These are phyloP conservation scores for Cytospora mali DNA, from an alignment of 2,329 filamentous ascomycete genomes.

Conservation along the genomic window DNA sequence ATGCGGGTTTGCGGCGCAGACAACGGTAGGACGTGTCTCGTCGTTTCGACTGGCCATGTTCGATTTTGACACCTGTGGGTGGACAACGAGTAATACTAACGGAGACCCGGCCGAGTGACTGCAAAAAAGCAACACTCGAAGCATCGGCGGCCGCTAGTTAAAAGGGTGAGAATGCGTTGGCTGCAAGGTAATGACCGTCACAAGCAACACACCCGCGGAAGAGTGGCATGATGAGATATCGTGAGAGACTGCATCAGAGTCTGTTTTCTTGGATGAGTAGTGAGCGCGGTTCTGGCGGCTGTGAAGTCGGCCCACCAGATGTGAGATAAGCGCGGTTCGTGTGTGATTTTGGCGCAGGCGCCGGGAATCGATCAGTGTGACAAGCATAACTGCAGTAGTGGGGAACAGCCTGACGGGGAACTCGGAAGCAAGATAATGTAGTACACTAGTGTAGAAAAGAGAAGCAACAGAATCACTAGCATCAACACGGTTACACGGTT, in stretches of 20 bases:
- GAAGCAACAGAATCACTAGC: neutral
- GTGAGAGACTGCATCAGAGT: neutral
- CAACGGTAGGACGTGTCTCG: neutral
- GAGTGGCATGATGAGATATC: neutral
- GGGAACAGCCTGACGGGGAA: neutral
- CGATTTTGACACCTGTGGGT: neutral
- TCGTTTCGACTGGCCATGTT: neutral
- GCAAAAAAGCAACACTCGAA: neutral
- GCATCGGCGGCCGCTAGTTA: neutral
- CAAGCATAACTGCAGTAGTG: neutral
- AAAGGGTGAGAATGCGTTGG: neutral
- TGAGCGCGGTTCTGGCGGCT: too few relatives aligned
- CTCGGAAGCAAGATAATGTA: neutral
- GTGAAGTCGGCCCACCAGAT: neutral
- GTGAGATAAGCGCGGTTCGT: slow-evolving; percentile 5
- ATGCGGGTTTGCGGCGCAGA: neutral
- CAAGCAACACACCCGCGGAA: neutral
- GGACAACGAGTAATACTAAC: neutral
- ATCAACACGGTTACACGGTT: neutral
- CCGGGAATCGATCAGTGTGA: neutral
- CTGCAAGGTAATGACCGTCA: neutral
- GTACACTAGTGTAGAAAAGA: too few relatives aligned
- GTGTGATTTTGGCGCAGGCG: neutral
- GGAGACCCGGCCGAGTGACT: neutral
- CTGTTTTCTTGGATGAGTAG: neutral